phyloP scores from a whole-genome alignment of 1,284 basidiomycete genomes.

The Uromyces viciae-fabae region DNA sequence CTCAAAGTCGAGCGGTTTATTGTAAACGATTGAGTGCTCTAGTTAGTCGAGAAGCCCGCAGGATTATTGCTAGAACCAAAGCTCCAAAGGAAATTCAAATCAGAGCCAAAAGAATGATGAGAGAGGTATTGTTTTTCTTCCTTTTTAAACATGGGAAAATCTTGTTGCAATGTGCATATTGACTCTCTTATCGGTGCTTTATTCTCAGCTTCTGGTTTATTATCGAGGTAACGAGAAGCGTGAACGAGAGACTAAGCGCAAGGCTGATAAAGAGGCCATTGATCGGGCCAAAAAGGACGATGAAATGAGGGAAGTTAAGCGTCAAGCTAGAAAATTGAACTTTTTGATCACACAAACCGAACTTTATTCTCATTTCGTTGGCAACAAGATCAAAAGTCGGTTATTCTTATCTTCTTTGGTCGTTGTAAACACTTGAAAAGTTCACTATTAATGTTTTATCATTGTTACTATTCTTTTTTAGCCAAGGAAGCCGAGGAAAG shows the following conservation, averaged over 20 bases:
- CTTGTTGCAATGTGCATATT: background rate
- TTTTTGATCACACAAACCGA: slow-evolving; percentile 99
- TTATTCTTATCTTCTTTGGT: slow-evolving; percentile 46
- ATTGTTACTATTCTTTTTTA: slow-evolving; percentile 55
- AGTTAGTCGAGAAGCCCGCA: slow-evolving; percentile 74
- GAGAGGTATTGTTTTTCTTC: slow-evolving; percentile 57
- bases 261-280: slow-evolving; percentile 87
- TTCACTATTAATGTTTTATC: too few species aligned
- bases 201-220: slow-evolving; percentile 77
- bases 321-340: slow-evolving; percentile 94
- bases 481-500: slow-evolving; percentile 81
- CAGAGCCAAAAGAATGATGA: slow-evolving; percentile 79
- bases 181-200: slow-evolving; percentile 29
- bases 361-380: slow-evolving; percentile 98
- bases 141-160: background rate
- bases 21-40: slow-evolving; percentile 72
- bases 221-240: slow-evolving; percentile 98
- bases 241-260: slow-evolving; percentile 76
- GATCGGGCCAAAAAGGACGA: slow-evolving; percentile 89
- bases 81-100: slow-evolving; percentile 81
- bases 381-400: slow-evolving; percentile 93
- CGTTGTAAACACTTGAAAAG: too few species aligned
- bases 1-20: slow-evolving; percentile 59
- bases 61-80: slow-evolving; percentile 74
- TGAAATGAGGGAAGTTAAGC: slow-evolving; percentile 88